Conservation (phyloP, 129 eudicot genomes). For the Erigeron canadensis region DNA sequence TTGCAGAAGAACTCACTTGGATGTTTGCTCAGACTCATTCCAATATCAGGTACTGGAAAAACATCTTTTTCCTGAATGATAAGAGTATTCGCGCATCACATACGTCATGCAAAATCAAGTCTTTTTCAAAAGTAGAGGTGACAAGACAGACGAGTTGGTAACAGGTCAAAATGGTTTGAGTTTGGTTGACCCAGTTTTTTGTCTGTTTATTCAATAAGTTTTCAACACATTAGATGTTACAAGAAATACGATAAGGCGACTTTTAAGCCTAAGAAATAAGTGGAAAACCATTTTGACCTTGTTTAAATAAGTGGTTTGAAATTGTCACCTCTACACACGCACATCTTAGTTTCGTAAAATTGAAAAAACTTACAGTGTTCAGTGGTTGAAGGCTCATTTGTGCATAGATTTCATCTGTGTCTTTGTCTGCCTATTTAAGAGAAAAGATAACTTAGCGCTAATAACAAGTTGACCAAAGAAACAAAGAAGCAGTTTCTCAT, state of each 20-base stretch:
- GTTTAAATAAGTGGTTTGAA: background rate
- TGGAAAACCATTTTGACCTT: background rate
- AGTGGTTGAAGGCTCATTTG: slow-evolving; percentile 89
- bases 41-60: slow-evolving; percentile 62
- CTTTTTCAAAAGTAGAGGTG: no score
- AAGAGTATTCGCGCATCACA: background rate
- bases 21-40: slow-evolving; percentile 60
- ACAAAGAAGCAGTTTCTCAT: background rate
- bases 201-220: background rate
- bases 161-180: background rate
- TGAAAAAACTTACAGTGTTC: slow-evolving; percentile 52
- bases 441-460: slow-evolving; percentile 1
- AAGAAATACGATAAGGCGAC: background rate
- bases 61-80: slow-evolving; percentile 69
- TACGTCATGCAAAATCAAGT: background rate
- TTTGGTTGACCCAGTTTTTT: background rate
- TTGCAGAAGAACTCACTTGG: slow-evolving; percentile 85
- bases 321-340: background rate
- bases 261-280: background rate
- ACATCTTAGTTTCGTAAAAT: background rate
- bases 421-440: slow-evolving; percentile 67
- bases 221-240: background rate
- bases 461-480: background rate
- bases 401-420: slow-evolving; percentile 80
- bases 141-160: background rate